A percentile compares a stretch with the other conserved stretches of the same genome.
phyloP scores from a whole-genome alignment of 768 basidiomycete species.

The Neoboletus subvelutipes region DNA sequence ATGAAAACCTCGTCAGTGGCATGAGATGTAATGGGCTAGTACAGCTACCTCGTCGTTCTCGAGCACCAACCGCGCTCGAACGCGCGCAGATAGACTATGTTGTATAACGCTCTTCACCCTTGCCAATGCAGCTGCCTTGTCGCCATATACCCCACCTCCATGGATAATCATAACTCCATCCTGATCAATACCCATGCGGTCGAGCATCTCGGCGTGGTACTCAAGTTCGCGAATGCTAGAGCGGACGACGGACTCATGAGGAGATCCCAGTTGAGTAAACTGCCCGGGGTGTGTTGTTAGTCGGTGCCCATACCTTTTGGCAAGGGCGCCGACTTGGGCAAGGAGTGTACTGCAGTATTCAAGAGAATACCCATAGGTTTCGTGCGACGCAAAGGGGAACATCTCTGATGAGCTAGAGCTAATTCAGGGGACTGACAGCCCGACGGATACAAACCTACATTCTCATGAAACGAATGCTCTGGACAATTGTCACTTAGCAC shows the following conservation, averaged over 20 bases:
- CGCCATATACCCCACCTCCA: slow-evolving; percentile 81
- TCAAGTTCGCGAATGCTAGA: slow-evolving; percentile 76
- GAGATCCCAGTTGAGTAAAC: slow-evolving; percentile 80
- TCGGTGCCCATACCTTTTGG: slow-evolving; percentile 69
- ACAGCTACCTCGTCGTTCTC: slow-evolving; percentile 85
- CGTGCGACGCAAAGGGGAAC: slow-evolving; percentile 91
- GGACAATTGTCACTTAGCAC: neutral
- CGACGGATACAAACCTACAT: slow-evolving; percentile 33
- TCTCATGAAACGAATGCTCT: slow-evolving; percentile 83
- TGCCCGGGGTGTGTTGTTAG: slow-evolving; percentile 90
- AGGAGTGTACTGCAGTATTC: slow-evolving; percentile 64
- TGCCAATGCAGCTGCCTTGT: slow-evolving; percentile 68
- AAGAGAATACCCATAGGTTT: slow-evolving; percentile 75
- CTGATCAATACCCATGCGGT: slow-evolving; percentile 75
- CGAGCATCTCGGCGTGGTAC: slow-evolving; percentile 89
- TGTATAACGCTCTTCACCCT: slow-evolving; percentile 73
- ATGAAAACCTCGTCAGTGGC: neutral
- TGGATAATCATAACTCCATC: slow-evolving; percentile 91
- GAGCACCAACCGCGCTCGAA: slow-evolving; percentile 75
- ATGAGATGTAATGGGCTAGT: neutral
- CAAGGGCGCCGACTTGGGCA: slow-evolving; percentile 60
- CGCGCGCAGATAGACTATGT: slow-evolving; percentile 54
- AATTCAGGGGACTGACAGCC: neutral
- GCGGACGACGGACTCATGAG: slow-evolving; percentile 68
- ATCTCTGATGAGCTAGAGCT: slow-evolving; percentile 70